Evolutionary conservation across 2,329 filamentous ascomycete genomes (phyloP), one percentile per base, ranked within the genome.

Genomic region (Fusarium armeniacum): DNA sequence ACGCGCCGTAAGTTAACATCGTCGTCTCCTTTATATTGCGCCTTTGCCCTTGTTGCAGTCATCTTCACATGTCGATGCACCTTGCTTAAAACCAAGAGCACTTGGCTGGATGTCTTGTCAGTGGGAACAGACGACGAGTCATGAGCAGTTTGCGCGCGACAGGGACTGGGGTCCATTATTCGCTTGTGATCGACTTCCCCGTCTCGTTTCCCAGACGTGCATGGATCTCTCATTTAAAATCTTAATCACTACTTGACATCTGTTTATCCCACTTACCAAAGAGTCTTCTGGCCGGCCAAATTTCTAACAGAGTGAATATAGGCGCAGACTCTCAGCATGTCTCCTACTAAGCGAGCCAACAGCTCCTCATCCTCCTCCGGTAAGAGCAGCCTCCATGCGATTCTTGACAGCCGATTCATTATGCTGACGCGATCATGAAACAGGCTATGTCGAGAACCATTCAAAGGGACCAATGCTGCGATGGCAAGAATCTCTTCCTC

Each of bases 401-500:
- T 20, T 10, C 13, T 13, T 28, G 40, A 13, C 18, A 18, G 38
- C 20, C 18, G 41, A 33, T 18, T 26, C 33, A 26, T 33, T 20
- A 41, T 62, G 62, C 67, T 78, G 51, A 76, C 72, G 46, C 43
- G 36, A 47, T 56, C n/a, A 35, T 22, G 28, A 53, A 20, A 3
- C 40, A 93, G 92, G 90, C 74, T 95, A 96, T 82, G 88, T 86
- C 76, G 93, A 96, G 82, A 92, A 96, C 80, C 85, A 86, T 75
- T 89, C 89, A 75, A 94, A 93, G 79, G 92, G 92, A 56, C 84
- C 89, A 47, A 96, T 93, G 91, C 85, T 96, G 73, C 89, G 93
- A 73, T 97, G 92, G 80, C 92, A 97, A 79, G 92, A 94, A 38
- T 95, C 92, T n/a, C 87, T 97, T 33, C 93, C 93, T 45, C 86